Conservation (phyloP, 495 filamentous ascomycete species). For the Tuber calosporum region DNA sequence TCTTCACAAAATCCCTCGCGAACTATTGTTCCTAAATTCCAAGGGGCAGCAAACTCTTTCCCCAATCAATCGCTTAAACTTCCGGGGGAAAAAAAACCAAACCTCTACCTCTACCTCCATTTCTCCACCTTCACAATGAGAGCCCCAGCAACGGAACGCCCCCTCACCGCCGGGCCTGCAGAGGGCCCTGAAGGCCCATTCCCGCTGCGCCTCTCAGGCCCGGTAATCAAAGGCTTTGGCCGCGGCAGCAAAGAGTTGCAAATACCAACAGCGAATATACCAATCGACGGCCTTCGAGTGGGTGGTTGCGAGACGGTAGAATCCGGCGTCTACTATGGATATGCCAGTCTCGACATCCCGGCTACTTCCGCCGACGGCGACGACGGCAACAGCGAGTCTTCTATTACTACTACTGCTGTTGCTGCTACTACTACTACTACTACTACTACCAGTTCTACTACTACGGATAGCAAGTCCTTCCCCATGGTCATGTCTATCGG, state of each 20-base stretch:
- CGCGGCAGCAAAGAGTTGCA: conserved; percentile 90
- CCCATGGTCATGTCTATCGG: conserved; percentile 92
- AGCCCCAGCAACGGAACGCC: conserved; percentile 46
- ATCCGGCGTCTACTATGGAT: conserved; percentile 88
- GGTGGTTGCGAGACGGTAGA: conserved; percentile 63
- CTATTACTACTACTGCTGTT: background rate
- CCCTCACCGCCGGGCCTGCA: conserved; percentile 60
- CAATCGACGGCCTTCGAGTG: conserved; percentile 59
- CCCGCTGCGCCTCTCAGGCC: conserved; percentile 71
- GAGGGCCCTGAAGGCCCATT: conserved; percentile 67
- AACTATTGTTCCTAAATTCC: background rate
- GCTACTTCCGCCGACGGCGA: background rate
- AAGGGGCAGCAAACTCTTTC: background rate
- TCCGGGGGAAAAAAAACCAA: too few relatives aligned
- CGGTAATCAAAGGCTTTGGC: conserved; percentile 87
- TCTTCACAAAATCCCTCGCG: background rate
- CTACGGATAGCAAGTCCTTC: conserved; percentile 50
- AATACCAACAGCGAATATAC: conserved; percentile 96
- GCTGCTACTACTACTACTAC: background rate
- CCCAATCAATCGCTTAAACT: background rate
- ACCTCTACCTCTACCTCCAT: background rate
- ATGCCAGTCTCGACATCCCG: conserved; percentile 59
- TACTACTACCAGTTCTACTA: background rate
- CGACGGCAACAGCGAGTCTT: conserved; percentile 10
- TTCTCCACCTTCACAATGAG: conserved; percentile 22